Evolutionary conservation across 257 asterid genomes (phyloP).

Genomic region (Solanum pinnatisectum): DNA sequence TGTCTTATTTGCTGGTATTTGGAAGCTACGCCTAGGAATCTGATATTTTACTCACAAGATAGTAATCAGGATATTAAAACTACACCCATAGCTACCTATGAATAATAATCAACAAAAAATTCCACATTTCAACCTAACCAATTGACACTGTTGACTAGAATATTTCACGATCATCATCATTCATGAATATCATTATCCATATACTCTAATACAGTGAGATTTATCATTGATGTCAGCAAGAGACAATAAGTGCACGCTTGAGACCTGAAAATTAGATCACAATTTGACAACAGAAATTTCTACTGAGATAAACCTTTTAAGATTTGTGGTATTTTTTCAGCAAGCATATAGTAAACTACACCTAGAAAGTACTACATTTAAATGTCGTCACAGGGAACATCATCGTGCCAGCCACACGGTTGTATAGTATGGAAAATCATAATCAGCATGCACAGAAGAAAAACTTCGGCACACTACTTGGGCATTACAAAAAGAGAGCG

Average conservation of each 20-base stretch:
- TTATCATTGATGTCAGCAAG: not conserved
- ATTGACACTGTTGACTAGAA: not conserved
- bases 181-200: not conserved
- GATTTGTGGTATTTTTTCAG: too few relatives aligned
- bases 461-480: not conserved
- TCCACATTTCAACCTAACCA: not conserved
- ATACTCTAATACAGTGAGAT: not conserved
- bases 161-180: not conserved
- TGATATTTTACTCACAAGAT: too few relatives aligned
- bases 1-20: too few relatives aligned
- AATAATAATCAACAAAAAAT: not conserved
- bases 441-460: not conserved
- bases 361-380: not conserved
- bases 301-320: constrained; percentile 35
- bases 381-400: not conserved
- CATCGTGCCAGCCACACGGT: not conserved
- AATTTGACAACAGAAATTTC: not conserved
- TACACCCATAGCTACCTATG: too few relatives aligned
- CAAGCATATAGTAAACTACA: not conserved
- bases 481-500: not conserved
- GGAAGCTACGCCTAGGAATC: too few relatives aligned
- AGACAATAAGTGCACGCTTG: not conserved
- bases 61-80: too few relatives aligned
- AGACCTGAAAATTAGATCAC: not conserved
- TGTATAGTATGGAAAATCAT: not conserved